Conservation (phyloP, 2,329 filamentous ascomycete genomes). For the Bipolaris zeicola region DNA sequence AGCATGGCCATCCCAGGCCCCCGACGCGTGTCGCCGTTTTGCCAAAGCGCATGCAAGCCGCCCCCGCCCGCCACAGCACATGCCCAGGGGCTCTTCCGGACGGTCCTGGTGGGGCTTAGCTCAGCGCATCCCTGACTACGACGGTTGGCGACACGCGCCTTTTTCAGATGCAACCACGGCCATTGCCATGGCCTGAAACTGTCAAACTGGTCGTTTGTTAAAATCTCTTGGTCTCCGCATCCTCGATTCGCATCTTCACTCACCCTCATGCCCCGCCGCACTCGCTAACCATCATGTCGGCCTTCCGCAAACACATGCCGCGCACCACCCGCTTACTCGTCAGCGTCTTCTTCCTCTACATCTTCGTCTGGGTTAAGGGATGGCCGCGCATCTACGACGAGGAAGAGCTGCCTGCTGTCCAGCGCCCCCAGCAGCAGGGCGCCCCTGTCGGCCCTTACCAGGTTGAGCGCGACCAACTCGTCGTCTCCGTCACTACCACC, state of each 20-base stretch:
- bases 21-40: constrained; percentile 14
- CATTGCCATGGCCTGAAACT: constrained; percentile 13
- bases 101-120: constrained; percentile 12
- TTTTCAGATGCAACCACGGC: neutral
- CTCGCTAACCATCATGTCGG: constrained; percentile 31
- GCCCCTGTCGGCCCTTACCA: constrained; percentile 23
- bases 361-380: constrained; percentile 41
- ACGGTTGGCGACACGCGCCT: constrained; percentile 5
- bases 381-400: constrained; percentile 43
- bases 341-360: constrained; percentile 28
- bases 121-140: constrained; percentile 17
- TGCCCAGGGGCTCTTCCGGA: constrained; percentile 5
- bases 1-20: too few species aligned
- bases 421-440: constrained; percentile 22
- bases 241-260: neutral
- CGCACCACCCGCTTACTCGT: constrained; percentile 32
- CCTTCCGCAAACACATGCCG: constrained; percentile 26
- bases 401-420: constrained; percentile 34
- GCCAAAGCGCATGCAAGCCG: neutral
- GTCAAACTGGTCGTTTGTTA: neutral
- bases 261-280: constrained; percentile 15
- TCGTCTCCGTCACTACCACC: constrained; percentile 62
- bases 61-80: constrained; percentile 7
- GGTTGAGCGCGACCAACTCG: constrained; percentile 44
- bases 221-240: neutral